Evolutionary conservation across 78 protist species (phyloP).

Genomic region (Dictyostelium firmibasis): DNA sequence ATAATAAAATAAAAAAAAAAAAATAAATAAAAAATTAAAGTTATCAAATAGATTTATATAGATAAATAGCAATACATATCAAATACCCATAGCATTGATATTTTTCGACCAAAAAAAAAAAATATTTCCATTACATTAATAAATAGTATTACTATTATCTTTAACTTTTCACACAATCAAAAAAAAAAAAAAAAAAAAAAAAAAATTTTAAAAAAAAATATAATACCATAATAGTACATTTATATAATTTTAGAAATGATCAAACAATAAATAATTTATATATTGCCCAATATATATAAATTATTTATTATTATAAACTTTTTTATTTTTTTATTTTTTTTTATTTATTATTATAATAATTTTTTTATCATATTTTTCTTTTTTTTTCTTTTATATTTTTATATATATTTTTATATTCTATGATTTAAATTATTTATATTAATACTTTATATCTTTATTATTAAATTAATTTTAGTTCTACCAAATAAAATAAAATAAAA

Average conservation of each 20-base stretch:
- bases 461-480: not conserved
- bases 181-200: no score
- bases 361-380: no score
- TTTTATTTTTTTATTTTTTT: not conserved
- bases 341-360: not conserved
- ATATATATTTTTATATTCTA: not conserved
- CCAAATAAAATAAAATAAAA: not conserved
- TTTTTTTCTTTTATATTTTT: not conserved
- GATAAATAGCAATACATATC: not conserved
- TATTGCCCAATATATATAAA: not conserved
- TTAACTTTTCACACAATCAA: not conserved
- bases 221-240: not conserved
- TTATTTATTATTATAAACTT: no score
- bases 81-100: not conserved
- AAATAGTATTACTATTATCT: not conserved
- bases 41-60: not conserved
- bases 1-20: no score
- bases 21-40: not conserved
- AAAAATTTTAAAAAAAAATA: no score
- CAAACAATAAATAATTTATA: not conserved
- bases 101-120: not conserved
- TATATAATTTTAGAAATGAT: not conserved
- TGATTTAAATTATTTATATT: not conserved
- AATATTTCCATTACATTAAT: no score
- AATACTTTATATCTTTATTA: not conserved